phyloP scores from a whole-genome alignment of 306 rosid genomes.

The Clitoria ternatea region DNA sequence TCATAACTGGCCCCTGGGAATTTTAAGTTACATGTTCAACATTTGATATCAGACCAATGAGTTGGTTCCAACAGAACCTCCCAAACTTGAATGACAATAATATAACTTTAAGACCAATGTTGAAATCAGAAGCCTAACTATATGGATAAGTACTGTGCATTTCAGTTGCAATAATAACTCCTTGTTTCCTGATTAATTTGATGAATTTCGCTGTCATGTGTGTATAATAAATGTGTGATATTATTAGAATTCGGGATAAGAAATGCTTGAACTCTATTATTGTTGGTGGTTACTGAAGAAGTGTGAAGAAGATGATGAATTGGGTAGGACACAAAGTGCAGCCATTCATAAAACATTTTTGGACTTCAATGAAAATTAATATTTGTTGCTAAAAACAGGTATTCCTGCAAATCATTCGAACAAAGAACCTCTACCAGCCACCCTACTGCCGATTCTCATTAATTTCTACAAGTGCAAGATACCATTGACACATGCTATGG shows the following conservation, averaged over 20 bases:
- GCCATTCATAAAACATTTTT: not conserved
- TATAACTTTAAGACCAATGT: not conserved
- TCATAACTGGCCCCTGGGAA: not conserved
- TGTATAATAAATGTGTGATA: not conserved
- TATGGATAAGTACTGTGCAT: not conserved
- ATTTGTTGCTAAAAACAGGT: slow-evolving; percentile 6
- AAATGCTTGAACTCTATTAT: too few relatives aligned
- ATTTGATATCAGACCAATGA: not conserved
- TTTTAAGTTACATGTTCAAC: not conserved
- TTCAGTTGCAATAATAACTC: slow-evolving; percentile 4
- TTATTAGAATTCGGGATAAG: not conserved
- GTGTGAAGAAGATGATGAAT: not conserved
- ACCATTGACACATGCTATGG: not conserved
- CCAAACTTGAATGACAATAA: not conserved
- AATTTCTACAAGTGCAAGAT: not conserved
- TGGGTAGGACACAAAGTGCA: not conserved
- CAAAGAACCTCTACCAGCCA: not conserved
- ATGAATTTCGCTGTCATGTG: not conserved
- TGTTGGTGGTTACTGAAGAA: not conserved
- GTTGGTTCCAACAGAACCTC: not conserved
- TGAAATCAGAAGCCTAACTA: not conserved
- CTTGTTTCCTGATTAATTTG: not conserved
- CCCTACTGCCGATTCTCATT: not conserved
- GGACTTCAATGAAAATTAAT: not conserved
- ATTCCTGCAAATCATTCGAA: not conserved